Evolutionary conservation across 2,329 filamentous ascomycete genomes (phyloP).

Genomic region (Colletotrichum incanum): DNA sequence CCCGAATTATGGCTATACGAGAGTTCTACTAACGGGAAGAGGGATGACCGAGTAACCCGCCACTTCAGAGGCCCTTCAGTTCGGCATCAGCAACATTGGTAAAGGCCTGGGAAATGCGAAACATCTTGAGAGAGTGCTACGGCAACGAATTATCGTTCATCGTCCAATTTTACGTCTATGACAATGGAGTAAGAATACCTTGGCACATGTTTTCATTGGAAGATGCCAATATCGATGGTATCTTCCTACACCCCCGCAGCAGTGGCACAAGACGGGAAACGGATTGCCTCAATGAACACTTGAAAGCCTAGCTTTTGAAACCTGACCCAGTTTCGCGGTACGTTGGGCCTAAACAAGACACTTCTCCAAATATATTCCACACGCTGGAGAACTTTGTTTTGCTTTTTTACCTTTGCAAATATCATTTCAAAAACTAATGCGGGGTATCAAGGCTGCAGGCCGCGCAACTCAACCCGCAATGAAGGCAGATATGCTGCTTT

Average conservation of each 20-base stretch:
- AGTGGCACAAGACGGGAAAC: background rate
- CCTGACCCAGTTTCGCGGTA: no score
- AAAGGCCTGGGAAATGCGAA: no score
- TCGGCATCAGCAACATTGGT: no score
- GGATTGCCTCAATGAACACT: background rate
- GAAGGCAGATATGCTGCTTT: constrained; percentile 16
- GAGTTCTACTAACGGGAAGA: no score
- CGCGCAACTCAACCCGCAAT: background rate
- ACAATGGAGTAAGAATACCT: no score
- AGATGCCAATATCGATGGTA: accelerated
- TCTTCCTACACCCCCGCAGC: background rate
- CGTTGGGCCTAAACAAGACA: background rate
- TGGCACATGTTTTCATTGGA: background rate
- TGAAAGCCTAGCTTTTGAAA: background rate
- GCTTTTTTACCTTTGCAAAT: background rate
- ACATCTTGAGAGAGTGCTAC: background rate
- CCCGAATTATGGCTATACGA: background rate
- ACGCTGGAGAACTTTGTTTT: background rate
- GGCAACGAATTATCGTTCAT: no score
- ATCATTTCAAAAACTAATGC: background rate
- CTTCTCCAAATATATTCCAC: background rate
- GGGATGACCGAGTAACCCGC: no score
- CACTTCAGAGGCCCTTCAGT: no score
- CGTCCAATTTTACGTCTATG: background rate
- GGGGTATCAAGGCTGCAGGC: background rate